Conservation (phyloP, 2,329 filamentous ascomycete species). For the Aspergillus ruber region DNA sequence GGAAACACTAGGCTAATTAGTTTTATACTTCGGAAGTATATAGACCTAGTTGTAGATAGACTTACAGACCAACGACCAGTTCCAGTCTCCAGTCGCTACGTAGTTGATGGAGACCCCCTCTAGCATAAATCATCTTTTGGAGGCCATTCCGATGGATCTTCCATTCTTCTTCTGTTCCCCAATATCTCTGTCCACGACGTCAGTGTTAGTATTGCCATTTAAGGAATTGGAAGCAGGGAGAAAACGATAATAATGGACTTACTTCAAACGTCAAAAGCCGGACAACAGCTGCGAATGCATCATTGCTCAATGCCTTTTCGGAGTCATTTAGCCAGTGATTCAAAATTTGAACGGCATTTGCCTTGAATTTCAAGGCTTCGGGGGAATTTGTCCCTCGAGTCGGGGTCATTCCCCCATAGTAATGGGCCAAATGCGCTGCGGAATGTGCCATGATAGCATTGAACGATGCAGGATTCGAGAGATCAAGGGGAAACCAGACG, state of each 20-base stretch:
- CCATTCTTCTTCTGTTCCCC: conserved; percentile 28
- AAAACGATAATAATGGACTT: neutral
- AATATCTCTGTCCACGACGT: conserved; percentile 19
- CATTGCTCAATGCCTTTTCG: conserved; percentile 25
- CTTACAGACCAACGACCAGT: conserved; percentile 25
- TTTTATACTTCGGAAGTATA: neutral
- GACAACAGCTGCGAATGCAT: conserved; percentile 27
- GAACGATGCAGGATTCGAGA: conserved; percentile 38
- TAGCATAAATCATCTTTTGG: conserved; percentile 27
- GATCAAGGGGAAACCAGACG: conserved; percentile 35
- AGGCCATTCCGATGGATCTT: conserved; percentile 27
- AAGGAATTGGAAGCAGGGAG: neutral
- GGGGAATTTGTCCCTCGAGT: conserved; percentile 16
- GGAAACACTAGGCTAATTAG: conserved; percentile 13
- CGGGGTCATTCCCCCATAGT: conserved; percentile 23
- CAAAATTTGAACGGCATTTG: conserved; percentile 31
- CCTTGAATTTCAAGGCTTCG: conserved; percentile 25
- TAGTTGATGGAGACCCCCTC: conserved; percentile 23
- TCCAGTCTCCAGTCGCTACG: conserved; percentile 24
- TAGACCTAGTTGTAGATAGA: neutral
- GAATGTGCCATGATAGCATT: conserved; percentile 39
- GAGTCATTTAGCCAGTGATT: conserved; percentile 27
- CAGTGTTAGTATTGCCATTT: neutral
- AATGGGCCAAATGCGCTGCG: conserved; percentile 32
- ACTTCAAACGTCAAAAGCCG: conserved; percentile 30